These are phyloP conservation scores for Phytopythium helicoides DNA, from an alignment of 352 stramenopile genomes.

Conservation along the genomic window DNA sequence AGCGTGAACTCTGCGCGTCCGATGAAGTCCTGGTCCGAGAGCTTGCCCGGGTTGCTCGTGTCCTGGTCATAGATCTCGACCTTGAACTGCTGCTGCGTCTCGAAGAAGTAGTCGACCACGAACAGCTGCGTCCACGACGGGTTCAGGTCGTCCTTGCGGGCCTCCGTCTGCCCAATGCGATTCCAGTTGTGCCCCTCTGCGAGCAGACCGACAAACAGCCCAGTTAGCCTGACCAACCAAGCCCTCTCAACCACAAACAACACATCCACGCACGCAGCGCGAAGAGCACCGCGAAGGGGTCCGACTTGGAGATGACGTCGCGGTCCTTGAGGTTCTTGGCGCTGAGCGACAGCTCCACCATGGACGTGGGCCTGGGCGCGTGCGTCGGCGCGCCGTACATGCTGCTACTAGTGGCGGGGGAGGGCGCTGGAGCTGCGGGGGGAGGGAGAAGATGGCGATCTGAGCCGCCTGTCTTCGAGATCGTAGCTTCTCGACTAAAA, in stretches of 20 bases:
- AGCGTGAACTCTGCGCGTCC: conserved; percentile 72
- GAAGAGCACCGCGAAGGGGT: conserved; percentile 80
- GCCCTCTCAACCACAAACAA: too few species aligned
- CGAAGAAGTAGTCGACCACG: conserved; percentile 82
- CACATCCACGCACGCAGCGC: conserved; percentile 31
- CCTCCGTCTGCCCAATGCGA: conserved; percentile 75
- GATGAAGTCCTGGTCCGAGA: conserved; percentile 75
- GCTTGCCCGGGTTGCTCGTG: conserved; percentile 45
- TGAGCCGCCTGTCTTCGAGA: too few species aligned
- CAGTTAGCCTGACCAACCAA: too few species aligned
- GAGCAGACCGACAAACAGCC: not conserved
- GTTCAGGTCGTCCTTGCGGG: conserved; percentile 71
- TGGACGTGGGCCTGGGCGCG: conserved; percentile 33
- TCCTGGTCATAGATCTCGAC: conserved; percentile 89
- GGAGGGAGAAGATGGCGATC: too few species aligned
- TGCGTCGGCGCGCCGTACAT: conserved; percentile 20
- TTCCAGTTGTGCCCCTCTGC: conserved; percentile 58
- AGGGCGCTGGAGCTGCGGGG: not conserved
- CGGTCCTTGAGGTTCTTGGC: conserved; percentile 82
- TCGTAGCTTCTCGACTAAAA: too few species aligned
- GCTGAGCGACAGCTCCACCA: conserved; percentile 80
- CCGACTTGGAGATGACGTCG: conserved; percentile 85
- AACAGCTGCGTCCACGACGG: conserved; percentile 82
- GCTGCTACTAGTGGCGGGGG: not conserved
- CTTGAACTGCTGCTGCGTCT: conserved; percentile 79